Conservation (phyloP, 805 yeast genomes). For the Tetrapisispora namnaoensis region DNA sequence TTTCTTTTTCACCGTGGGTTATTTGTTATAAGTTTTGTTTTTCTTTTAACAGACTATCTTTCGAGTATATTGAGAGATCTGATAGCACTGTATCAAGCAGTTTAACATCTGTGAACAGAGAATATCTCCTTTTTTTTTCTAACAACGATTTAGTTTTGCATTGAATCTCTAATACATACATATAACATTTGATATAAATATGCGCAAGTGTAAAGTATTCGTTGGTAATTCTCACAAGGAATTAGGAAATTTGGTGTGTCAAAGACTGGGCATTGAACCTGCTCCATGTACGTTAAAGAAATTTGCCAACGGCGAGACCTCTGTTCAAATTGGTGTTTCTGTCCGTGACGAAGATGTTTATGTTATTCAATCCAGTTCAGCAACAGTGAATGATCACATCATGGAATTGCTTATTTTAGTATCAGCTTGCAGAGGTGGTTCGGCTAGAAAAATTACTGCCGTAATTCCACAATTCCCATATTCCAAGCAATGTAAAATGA, state of each 20-base stretch:
- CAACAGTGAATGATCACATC: slow-evolving; percentile 81
- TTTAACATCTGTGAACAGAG: neutral
- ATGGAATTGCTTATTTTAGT: slow-evolving; percentile 92
- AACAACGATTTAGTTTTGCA: neutral
- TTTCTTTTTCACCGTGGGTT: too few relatives aligned
- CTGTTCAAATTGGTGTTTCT: slow-evolving; percentile 88
- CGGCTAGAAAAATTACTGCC: slow-evolving; percentile 93
- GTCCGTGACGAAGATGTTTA: slow-evolving; percentile 96
- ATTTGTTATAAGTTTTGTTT: neutral
- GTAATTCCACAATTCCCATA: slow-evolving; percentile 97
- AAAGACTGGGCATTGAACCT: slow-evolving; percentile 81
- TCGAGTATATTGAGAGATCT: slow-evolving; percentile 1
- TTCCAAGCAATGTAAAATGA: slow-evolving; percentile 96
- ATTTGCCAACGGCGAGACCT: slow-evolving; percentile 95
- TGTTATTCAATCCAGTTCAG: slow-evolving; percentile 83
- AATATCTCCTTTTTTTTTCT: neutral
- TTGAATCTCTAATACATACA: neutral
- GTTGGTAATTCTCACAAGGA: slow-evolving; percentile 97
- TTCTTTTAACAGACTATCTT: neutral
- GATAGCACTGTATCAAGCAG: neutral
- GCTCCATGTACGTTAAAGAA: slow-evolving; percentile 88
- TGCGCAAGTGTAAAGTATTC: slow-evolving; percentile 96
- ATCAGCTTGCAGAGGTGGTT: slow-evolving; percentile 94
- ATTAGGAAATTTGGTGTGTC: slow-evolving; percentile 82
- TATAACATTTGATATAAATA: slow-evolving; percentile 21